Base-by-base conservation (phyloP, 2,329 filamentous ascomycete genomes). In the Epichloe gansuensis region DNA sequence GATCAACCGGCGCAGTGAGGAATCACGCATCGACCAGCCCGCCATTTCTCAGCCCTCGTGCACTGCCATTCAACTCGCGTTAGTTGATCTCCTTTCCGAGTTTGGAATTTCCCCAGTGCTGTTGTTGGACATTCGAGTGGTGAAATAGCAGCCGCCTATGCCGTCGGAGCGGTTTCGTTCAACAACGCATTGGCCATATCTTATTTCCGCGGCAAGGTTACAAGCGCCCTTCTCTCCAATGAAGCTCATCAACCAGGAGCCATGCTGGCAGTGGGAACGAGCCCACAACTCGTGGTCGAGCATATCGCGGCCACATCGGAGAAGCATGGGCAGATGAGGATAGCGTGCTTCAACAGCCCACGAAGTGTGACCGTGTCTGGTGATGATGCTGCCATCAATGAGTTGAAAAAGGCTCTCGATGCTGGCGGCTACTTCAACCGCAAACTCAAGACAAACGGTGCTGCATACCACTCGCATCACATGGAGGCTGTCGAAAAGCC, bases 251-350 rank as follows among this genome's bases (percentile, higher is more conserved):
- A 34, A 15, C 9, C 41, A 3, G 62, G 63, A 3, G 58, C 56
- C 35, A 70, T 69, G 67, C 60, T 67, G 35, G 65, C 65, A 5
- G 65, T 66, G 21, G 62, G 60, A 6, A 52, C 12, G 50, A 53
- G 5, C 35, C 50, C 42, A n/a, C 8, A n/a, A 15, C 9, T 58
- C 1, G 63, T 62, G 0, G 48, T 6, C 1, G 25, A 25, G 25
- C 25, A 25, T 25, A 25, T 25, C 25, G 25, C 25, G 25, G 25
- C 25, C 25, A 25, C 5, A 25, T 25, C 25, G 25, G 25, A 25
- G 25, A 25, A 25, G 25, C 25, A 25, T 25, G 25, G 25, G 25
- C 25, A 25, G 25, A 25, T 25, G 25, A 25, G 25, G 25, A 25
- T 25, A 25, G 25, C 25, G 25, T 25, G 25, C 25, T 25, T 25